A percentile compares a stretch with the other conserved stretches of the same genome.
These are phyloP conservation scores for Saccharomycopsis malanga DNA, from an alignment of 805 yeast species.

Conservation along the genomic window DNA sequence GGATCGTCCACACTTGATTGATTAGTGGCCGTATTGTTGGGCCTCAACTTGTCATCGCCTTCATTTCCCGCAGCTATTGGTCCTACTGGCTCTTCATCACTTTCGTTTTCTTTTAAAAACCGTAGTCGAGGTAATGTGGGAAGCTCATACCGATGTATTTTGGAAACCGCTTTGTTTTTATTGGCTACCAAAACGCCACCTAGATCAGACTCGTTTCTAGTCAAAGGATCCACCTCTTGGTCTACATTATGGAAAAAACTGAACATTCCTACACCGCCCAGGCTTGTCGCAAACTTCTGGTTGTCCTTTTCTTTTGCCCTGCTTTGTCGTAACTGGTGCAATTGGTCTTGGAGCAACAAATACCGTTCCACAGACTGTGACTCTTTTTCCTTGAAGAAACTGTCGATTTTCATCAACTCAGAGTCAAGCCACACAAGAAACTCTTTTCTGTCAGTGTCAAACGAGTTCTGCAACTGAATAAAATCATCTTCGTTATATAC, in stretches of 20 bases:
- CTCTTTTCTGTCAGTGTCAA: slow-evolving; percentile 34
- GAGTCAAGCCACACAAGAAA: slow-evolving; percentile 63
- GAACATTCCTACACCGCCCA: background rate
- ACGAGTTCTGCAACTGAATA: slow-evolving; percentile 17
- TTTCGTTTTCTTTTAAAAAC: slow-evolving; percentile 27
- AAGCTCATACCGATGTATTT: slow-evolving; percentile 32
- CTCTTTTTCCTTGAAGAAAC: slow-evolving; percentile 56
- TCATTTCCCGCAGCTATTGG: background rate
- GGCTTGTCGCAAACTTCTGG: background rate
- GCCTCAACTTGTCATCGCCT: slow-evolving; percentile 10
- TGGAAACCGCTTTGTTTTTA: slow-evolving; percentile 19
- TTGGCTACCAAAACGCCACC: background rate
- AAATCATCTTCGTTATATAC: background rate
- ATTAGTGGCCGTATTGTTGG: slow-evolving; percentile 17
- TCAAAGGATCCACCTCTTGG: background rate
- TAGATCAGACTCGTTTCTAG: background rate
- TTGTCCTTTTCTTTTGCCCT: slow-evolving; percentile 26
- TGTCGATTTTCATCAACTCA: slow-evolving; percentile 53
- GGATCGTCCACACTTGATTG: slow-evolving; percentile 24
- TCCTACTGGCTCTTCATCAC: background rate
- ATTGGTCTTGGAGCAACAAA: slow-evolving; percentile 58
- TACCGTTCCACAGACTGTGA: slow-evolving; percentile 52
- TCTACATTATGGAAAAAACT: background rate
- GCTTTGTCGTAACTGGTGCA: slow-evolving; percentile 56
- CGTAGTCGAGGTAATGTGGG: slow-evolving; percentile 37